Conservation (phyloP, 2,329 filamentous ascomycete species). For the Fusarium duplospermum region DNA sequence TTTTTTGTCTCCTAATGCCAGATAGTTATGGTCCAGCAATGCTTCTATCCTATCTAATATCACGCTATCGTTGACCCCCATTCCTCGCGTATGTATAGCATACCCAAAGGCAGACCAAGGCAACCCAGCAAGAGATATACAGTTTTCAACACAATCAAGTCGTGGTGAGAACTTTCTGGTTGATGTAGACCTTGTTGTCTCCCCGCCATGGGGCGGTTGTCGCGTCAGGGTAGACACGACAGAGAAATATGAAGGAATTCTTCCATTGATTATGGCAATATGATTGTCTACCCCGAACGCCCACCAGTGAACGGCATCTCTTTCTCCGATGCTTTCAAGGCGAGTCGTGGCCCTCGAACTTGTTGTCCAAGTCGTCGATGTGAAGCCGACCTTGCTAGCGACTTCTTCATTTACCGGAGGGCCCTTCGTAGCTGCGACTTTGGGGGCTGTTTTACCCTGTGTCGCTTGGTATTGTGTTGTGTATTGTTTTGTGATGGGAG, state of each 20-base stretch:
- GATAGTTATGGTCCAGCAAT: background rate
- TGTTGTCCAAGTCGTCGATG: background rate
- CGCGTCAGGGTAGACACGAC: too few species aligned
- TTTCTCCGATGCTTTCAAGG: background rate
- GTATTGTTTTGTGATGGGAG: too few species aligned
- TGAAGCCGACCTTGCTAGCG: background rate
- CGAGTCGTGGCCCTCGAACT: background rate
- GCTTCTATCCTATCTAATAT: background rate
- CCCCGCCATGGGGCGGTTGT: too few species aligned
- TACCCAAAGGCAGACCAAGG: too few species aligned
- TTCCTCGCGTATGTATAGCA: background rate
- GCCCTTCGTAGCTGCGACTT: too few species aligned
- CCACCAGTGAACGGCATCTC: background rate
- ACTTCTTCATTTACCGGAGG: too few species aligned
- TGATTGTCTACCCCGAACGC: background rate
- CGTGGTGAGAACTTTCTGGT: too few species aligned
- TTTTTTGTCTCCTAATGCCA: background rate
- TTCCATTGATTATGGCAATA: background rate
- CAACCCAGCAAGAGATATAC: too few species aligned
- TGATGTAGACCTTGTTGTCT: too few species aligned
- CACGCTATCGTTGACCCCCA: background rate
- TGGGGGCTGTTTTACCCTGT: too few species aligned
- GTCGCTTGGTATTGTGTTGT: too few species aligned
- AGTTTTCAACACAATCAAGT: too few species aligned
- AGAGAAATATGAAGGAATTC: background rate